Base-by-base conservation (phyloP, 2,329 filamentous ascomycete genomes). In the Epichloe amarillans region DNA sequence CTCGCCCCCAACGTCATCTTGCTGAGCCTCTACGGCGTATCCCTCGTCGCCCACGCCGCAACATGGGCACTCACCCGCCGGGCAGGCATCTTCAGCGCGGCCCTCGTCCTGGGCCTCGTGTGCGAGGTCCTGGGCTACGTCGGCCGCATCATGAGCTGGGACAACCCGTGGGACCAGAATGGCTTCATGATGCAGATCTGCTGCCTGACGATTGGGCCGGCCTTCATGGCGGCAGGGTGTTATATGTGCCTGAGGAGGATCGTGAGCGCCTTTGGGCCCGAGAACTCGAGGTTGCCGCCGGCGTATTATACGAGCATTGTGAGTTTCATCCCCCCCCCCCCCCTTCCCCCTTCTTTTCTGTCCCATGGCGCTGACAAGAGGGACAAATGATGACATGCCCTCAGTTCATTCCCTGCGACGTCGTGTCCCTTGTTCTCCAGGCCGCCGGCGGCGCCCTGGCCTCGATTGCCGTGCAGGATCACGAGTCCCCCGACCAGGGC, bases 141-240 rank as follows among this genome's bases (percentile, higher is more conserved):
- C 0, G 81, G 75, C 3, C 72, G 82, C 10, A 65, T 84, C 35
- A 66, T 75, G 58, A 73, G 78, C 59, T 73, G 72, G 59, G 47
- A 72, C 38, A 74, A 84, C 57, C 72, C 72, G 3, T 83, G 72
- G 68, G 56, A 58, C n/a, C 61, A 70, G 54, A 61, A 64, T 40
- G 65, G 67, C 19, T 77, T 77, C 62, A 58, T 76, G 50, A 74
- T 80, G 38, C 79, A 83, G 61, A 75, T 82, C 38, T 72, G 77
- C 59, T 78, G 74, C 55, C 69, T 86, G 51, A 84, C 81, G 3
- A 74, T 84, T 52, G 81, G 71, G 0, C 82, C 83, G 0, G 80
- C 80, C 1, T 84, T 84, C 60, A 70, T 84, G 61, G 74, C 79
- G 8, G 82, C 79, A 1, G 77, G 73, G 1, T 73, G 85, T 40